phyloP scores from a whole-genome alignment of 257 asterid species.

The Ocimum tenuiflorum region DNA sequence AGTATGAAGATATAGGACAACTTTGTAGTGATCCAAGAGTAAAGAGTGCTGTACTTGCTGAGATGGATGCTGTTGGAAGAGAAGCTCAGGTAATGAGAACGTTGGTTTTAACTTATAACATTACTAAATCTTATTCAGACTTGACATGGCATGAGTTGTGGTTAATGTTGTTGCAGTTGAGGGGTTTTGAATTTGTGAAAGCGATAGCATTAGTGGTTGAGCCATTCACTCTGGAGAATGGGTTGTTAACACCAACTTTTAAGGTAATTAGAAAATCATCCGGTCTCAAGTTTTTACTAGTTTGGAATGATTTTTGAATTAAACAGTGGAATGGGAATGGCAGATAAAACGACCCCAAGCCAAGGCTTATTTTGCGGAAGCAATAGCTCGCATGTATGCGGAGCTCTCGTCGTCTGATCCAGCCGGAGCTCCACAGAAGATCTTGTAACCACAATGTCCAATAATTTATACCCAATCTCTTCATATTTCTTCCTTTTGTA shows the following conservation, averaged over 20 bases:
- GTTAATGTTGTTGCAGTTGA: slow-evolving; percentile 40
- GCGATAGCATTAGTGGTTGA: slow-evolving; percentile 68
- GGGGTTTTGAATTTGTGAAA: slow-evolving; percentile 88
- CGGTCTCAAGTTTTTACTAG: neutral
- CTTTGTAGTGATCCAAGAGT: slow-evolving; percentile 72
- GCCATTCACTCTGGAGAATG: slow-evolving; percentile 83
- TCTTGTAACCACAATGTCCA: neutral
- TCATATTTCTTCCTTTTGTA: neutral
- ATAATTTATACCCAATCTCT: neutral
- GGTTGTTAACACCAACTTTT: slow-evolving; percentile 84
- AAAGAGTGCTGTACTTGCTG: slow-evolving; percentile 85
- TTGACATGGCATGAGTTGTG: no score
- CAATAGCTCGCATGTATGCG: slow-evolving; percentile 58
- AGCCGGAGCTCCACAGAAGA: slow-evolving; percentile 28
- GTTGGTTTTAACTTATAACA: neutral
- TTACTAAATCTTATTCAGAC: no score
- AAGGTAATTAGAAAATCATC: slow-evolving; percentile 73
- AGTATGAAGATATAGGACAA: slow-evolving; percentile 67
- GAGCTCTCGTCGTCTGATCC: slow-evolving; percentile 66
- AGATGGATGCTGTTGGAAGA: slow-evolving; percentile 78
- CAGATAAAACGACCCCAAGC: slow-evolving; percentile 92
- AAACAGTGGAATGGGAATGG: no score
- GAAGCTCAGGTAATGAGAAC: slow-evolving; percentile 85
- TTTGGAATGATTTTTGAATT: neutral
- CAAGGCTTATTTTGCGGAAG: slow-evolving; percentile 66